Evolutionary conservation across 257 asterid genomes (phyloP), one percentile per base, ranked within the genome.

Genomic region (Scutellaria galericulata): DNA sequence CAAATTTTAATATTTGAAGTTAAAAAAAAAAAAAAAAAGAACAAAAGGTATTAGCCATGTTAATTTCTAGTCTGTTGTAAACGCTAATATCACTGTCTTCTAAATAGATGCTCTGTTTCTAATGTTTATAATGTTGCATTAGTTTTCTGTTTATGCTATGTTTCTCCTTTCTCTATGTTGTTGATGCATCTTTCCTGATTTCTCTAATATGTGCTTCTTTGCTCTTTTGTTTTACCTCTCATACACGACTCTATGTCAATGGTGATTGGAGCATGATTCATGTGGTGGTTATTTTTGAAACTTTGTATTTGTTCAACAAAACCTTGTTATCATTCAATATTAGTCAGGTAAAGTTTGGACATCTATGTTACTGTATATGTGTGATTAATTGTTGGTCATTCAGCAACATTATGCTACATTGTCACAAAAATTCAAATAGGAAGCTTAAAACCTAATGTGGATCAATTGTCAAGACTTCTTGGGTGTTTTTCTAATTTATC

Each of bases 51-150:
- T 70, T 80, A 77, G 83, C 76, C 79, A 66, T 71, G 84, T 86
- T 87, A 82, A 84, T 84, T 80, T 83, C 83, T 87, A 81, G 85
- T 81, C 82, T 81, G 85, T 77, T 90, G 97, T 90, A 87, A 86
- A 84, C 87, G 88, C 91, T 90, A 78, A 76, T 84, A 79, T 81
- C 53, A 80, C 66, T 14, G 67, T 76, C 46, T 61, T 74, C 75
- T 74, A 74, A 31, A 74, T 83, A 72, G 77, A 70, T 68, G 82
- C 39, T 66, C 79, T 80, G 73, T 82, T 80, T 83, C 80, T 78
- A 71, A 78, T 78, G 81, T 63, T 82, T 78, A 77, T 67, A 71
- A 24, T 78, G 72, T 50, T 71, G 77, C 22, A 9, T 48, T 70
- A 53, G 27, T 40, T 31, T 64, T 18, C 18, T 55, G 54, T 60